phyloP scores from a whole-genome alignment of 768 basidiomycete species.

The Nevesoporus exiguus region DNA sequence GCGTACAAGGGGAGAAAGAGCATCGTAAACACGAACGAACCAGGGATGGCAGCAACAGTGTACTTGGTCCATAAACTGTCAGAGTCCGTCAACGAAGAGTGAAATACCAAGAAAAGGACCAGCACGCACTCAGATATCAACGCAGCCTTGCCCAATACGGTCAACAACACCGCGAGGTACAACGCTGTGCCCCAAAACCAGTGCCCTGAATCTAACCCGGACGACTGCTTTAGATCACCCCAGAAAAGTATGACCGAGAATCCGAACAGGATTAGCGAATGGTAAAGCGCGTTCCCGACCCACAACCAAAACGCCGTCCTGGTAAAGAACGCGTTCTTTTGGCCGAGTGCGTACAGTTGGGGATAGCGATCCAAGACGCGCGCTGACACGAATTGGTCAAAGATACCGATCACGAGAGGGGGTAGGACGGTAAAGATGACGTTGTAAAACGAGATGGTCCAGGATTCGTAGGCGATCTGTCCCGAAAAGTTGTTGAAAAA shows the following conservation, averaged over 20 bases:
- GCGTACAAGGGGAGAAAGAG: constrained; percentile 89
- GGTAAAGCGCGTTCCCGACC: constrained; percentile 85
- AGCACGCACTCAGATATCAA: constrained; percentile 90
- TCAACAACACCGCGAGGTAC: constrained; percentile 91
- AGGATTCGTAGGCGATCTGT: constrained; percentile 97
- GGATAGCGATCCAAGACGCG: constrained; percentile 96
- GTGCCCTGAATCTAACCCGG: constrained; percentile 85
- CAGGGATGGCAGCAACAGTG: constrained; percentile 96
- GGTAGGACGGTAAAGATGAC: constrained; percentile 95
- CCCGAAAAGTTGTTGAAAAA: constrained; percentile 99
- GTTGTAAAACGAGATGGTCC: constrained; percentile 97
- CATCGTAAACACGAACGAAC: constrained; percentile 98
- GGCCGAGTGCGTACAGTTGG: constrained; percentile 91
- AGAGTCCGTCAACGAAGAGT: neutral
- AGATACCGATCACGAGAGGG: constrained; percentile 94
- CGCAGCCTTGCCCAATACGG: constrained; percentile 92
- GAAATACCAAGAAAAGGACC: neutral
- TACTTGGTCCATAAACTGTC: constrained; percentile 98
- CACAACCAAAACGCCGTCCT: constrained; percentile 91
- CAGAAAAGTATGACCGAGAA: constrained; percentile 50
- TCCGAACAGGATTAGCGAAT: constrained; percentile 31
- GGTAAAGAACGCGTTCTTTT: constrained; percentile 91
- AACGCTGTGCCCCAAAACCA: constrained; percentile 99
- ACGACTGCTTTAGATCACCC: constrained; percentile 80
- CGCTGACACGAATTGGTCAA: constrained; percentile 98